Conservation (phyloP, 2,329 filamentous ascomycete species). For the Aspergillus bombycis region DNA sequence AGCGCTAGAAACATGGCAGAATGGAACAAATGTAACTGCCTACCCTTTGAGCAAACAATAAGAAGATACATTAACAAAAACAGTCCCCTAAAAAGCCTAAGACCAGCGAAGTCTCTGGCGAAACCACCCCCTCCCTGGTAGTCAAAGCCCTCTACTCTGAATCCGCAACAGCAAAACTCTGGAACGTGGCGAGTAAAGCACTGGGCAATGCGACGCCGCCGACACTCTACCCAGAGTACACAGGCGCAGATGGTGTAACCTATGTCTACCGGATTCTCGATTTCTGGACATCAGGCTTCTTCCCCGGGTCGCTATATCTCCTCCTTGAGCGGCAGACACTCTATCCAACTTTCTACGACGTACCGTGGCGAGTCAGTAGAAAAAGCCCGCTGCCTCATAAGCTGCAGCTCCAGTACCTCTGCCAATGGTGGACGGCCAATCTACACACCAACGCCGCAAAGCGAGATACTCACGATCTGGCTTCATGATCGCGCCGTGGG, state of each 20-base stretch:
- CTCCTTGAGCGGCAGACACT: constrained; percentile 40
- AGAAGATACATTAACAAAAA: not conserved
- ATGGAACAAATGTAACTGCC: not conserved
- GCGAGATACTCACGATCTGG: constrained; percentile 59
- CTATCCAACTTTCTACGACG: constrained; percentile 21
- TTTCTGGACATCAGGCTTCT: constrained; percentile 56
- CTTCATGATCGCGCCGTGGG: constrained; percentile 56
- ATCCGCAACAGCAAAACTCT: constrained; percentile 24
- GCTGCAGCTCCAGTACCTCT: constrained; percentile 27
- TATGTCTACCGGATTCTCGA: constrained; percentile 47
- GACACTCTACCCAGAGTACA: constrained; percentile 22
- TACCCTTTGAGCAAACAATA: fast-evolving
- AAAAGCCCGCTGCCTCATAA: constrained; percentile 12
- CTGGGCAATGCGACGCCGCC: constrained; percentile 14
- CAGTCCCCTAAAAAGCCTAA: not conserved
- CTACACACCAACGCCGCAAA: constrained; percentile 44
- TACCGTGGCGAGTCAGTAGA: constrained; percentile 15
- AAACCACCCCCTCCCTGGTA: not conserved
- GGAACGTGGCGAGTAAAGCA: constrained; percentile 23
- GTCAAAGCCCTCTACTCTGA: constrained; percentile 21
- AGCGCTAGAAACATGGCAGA: not conserved
- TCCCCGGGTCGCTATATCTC: constrained; percentile 50
- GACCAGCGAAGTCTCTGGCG: not conserved
- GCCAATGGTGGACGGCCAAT: constrained; percentile 48
- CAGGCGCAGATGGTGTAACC: constrained; percentile 10